Base-by-base conservation (phyloP, 306 rosid species). In the Rosa persica region DNA sequence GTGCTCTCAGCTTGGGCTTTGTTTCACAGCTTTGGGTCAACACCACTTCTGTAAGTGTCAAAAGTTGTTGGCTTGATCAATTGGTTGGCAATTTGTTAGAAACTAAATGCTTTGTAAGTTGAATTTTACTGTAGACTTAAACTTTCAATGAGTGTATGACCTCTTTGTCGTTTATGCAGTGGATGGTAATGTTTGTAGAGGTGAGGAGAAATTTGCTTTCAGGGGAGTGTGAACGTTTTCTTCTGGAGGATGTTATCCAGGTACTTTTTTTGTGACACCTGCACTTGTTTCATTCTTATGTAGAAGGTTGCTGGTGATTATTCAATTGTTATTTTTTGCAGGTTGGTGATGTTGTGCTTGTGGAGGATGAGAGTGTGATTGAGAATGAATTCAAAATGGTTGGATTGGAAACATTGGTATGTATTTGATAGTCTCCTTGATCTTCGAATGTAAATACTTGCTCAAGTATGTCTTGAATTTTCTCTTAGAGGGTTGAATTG, bases 11-110 rank as follows among this genome's bases (percentile, higher is more conserved):
- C 75, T 85, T 93, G 89, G 99, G 99, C 25, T 94, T 93, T 20
- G 85, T 93, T 69, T 87, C 99, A 22, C 94, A 95, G 97, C 97
- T 95, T 80, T 95, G 98, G 99, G 96, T 95, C 39, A 93, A 95
- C 74, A 83, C 93, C 0, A 79, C 80, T 20, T 75, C 94, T 72
- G 99, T 95, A 86, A 94, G 77, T 82, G n/a, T 69, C 0, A 13
- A 66, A 42, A 67, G 43, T 67, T 36, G 3, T 5, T 34, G 7
- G 42, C 52, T 55, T 65, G 15, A 30, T 55, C 4, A 23, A 10
- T 47, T 47, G 16, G 54, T 57, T 57, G 1, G 22, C 30, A n/a
- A 11, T 57, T 65, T 66, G 23, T 38, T 62, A 12, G 22, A 43
- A 20, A 23, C 5, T 5, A 73, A 19, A 16, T 36, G 64, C 27